Percentiles rank a stretch among this genome's conserved stretches.
Evolutionary conservation across 139 green algal genomes (phyloP).

Genomic region (Picocystis salinarum): DNA sequence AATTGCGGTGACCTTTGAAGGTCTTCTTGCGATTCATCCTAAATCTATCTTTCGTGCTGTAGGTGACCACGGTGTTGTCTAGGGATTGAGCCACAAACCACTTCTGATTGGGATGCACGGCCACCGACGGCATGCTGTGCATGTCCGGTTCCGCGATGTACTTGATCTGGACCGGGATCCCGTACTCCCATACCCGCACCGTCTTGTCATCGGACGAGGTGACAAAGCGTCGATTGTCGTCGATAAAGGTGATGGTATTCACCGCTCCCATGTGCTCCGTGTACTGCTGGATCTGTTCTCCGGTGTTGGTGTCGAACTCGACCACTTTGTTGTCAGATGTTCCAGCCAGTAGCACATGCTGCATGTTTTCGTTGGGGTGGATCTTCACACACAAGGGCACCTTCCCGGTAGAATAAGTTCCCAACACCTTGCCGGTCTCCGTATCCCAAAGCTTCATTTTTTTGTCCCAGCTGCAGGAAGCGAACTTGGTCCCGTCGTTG

Average conservation of each 20-base stretch:
- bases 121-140: constrained; percentile 76
- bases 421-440: constrained; percentile 65
- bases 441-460: constrained; percentile 94
- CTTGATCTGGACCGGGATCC: constrained; percentile 63
- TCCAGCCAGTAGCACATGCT: constrained; percentile 78
- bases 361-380: constrained; percentile 70
- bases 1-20: constrained; percentile 69
- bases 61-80: constrained; percentile 53
- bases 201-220: constrained; percentile 78
- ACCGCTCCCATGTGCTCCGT: constrained; percentile 90
- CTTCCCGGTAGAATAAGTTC: constrained; percentile 24
- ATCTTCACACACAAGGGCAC: constrained; percentile 44
- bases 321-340: constrained; percentile 77
- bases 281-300: constrained; percentile 58
- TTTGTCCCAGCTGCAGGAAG: constrained; percentile 67
- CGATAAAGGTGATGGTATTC: constrained; percentile 95
- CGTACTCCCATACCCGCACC: constrained; percentile 94
- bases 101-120: constrained; percentile 48
- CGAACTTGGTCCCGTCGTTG: constrained; percentile 68
- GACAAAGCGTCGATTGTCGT: constrained; percentile 42
- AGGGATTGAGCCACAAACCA: constrained; percentile 38
- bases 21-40: constrained; percentile 84
- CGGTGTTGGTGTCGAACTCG: constrained; percentile 8
- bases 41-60: constrained; percentile 71
- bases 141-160: constrained; percentile 81